A percentile compares a stretch with the other conserved stretches of the same genome.
Conservation (phyloP, 1,284 basidiomycete genomes). For the Golubevia pallescens region DNA sequence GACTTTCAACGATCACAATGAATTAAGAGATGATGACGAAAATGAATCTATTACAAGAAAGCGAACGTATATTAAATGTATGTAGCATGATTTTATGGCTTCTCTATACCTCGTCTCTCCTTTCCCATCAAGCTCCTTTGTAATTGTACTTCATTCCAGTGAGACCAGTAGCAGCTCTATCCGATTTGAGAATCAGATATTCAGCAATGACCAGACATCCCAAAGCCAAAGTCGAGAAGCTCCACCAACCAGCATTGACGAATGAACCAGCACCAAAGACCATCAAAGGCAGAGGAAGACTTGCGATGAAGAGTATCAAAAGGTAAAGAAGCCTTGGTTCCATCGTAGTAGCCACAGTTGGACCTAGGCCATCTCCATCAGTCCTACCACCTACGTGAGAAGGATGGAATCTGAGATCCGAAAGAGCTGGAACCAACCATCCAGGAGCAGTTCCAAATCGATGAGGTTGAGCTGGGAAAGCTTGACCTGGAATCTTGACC, state of each 20-base stretch:
- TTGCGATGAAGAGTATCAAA: conserved; percentile 37
- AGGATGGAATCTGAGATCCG: conserved; percentile 35
- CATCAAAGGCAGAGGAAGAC: conserved; percentile 44
- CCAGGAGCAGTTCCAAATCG: conserved; percentile 56
- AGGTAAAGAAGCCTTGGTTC: conserved; percentile 48
- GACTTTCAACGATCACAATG: too few relatives aligned
- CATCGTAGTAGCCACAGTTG: conserved; percentile 14
- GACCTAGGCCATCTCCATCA: conserved; percentile 9
- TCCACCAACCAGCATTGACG: conserved; percentile 56
- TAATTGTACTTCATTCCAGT: conserved; percentile 52
- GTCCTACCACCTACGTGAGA: conserved; percentile 18
- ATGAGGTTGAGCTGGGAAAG: conserved; percentile 45
- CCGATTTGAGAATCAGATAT: conserved; percentile 38
- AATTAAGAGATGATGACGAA: too few relatives aligned
- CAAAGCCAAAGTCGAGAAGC: conserved; percentile 33
- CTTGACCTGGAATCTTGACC: conserved; percentile 9
- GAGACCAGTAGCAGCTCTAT: conserved; percentile 42
- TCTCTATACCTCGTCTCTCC: conserved; percentile 4
- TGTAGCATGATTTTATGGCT: not conserved
- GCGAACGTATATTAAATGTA: not conserved
- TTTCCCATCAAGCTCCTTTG: conserved; percentile 43
- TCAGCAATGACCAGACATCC: conserved; percentile 32
- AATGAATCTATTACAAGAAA: not conserved
- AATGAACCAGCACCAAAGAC: conserved; percentile 61
- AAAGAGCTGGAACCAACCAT: conserved; percentile 44